Conservation (phyloP, 306 rosid genomes). For the Prunus mongolica region DNA sequence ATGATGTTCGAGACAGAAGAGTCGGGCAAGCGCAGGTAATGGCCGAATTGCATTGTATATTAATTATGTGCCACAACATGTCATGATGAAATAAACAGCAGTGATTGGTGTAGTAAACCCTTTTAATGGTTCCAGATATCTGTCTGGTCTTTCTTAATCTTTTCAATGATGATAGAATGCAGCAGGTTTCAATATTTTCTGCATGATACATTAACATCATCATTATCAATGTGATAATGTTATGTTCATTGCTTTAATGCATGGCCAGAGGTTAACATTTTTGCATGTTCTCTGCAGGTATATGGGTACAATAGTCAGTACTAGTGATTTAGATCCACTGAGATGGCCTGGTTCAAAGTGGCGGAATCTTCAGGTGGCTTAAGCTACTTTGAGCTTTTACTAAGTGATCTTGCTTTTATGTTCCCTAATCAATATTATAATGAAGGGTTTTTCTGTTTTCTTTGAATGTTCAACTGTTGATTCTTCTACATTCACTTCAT, state of each 20-base stretch:
- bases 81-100: constrained; percentile 4
- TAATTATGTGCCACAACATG: not conserved
- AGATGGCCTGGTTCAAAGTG: constrained; percentile 98
- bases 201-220: not conserved
- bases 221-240: not conserved
- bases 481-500: not conserved
- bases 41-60: no score
- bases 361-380: constrained; percentile 88
- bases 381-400: not conserved
- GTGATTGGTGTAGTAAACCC: not conserved
- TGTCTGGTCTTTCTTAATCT: not conserved
- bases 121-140: not conserved
- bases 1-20: constrained; percentile 99
- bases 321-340: constrained; percentile 81
- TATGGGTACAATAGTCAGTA: constrained; percentile 87
- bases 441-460: not conserved
- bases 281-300: constrained; percentile 47
- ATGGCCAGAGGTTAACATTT: constrained; percentile 1
- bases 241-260: not conserved
- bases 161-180: not conserved
- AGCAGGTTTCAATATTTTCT: not conserved
- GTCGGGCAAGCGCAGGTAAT: constrained; percentile 93
- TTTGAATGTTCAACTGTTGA: constrained; percentile 1
- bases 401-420: no score
- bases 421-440: not conserved